These are phyloP conservation scores for Orbilia ellipsospora DNA, from an alignment of 2,329 filamentous ascomycete species.

Conservation along the genomic window DNA sequence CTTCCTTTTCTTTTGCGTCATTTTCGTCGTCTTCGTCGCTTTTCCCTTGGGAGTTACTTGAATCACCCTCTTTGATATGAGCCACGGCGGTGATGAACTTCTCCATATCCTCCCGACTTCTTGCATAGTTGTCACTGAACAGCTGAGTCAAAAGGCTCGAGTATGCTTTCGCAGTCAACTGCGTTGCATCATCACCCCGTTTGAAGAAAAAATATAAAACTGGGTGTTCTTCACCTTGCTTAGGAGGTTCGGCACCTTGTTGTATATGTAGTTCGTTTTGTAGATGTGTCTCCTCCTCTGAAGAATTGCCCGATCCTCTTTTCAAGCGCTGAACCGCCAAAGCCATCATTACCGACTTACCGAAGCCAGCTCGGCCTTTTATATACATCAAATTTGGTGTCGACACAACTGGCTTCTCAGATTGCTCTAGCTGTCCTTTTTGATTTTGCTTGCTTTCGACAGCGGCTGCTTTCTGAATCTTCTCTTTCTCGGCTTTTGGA, in stretches of 20 bases:
- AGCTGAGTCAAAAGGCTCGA: conserved; percentile 29
- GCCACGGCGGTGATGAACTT: not conserved
- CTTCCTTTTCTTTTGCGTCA: not conserved
- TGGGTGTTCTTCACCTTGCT: not conserved
- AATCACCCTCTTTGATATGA: not conserved
- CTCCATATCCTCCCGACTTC: conserved; percentile 20
- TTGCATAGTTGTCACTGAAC: conserved; percentile 11
- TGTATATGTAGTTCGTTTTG: not conserved
- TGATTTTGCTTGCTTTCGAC: not conserved
- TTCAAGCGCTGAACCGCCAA: conserved; percentile 9
- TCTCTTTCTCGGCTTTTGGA: conserved; percentile 13
- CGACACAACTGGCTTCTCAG: not conserved
- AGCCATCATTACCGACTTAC: conserved; percentile 43
- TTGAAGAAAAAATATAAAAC: conserved; percentile 50
- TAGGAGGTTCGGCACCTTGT: not conserved
- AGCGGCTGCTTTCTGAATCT: not conserved
- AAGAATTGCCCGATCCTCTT: not conserved
- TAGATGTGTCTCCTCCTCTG: too few species aligned
- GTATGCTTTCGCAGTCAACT: conserved; percentile 14
- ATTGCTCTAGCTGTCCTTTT: not conserved
- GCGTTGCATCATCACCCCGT: conserved; percentile 35
- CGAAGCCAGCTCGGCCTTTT: conserved; percentile 38
- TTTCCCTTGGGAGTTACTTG: not conserved
- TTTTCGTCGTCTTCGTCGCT: not conserved
- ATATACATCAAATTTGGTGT: conserved; percentile 25